Base-by-base conservation (phyloP, 169 alveolate genomes). In the Plasmodium coatneyi region DNA sequence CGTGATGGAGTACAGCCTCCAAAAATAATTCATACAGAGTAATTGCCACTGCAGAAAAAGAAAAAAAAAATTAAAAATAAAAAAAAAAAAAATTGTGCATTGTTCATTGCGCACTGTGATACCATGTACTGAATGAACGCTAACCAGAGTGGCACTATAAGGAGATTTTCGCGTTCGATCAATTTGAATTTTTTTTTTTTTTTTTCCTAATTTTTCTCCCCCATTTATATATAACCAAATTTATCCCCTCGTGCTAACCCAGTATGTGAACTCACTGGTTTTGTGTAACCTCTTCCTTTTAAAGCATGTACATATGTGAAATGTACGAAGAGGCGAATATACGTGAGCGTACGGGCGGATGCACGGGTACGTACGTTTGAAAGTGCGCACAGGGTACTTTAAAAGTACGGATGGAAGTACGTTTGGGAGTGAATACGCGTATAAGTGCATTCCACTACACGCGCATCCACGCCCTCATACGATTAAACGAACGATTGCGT, bases 31-130 rank as follows among this genome's bases (percentile, higher is more conserved):
- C 16, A 5, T 66, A 36, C 76, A 36, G 16, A 66, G 76, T 19
- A 19, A 66, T 66, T 66, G 16, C 16, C 34, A 66, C 4, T 66
- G 36, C n/a, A 66, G 7, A 28, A 28, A 66, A 66, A 22, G 5
- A 25, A 28, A 28, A 66, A 66, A 66, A 66, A 66, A 66, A 66
- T 22, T 0, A 16, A 66, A 66, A 66, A 66, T 22, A 66, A 22
- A 22, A 66, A 66, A 66, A 66, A 66, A 66, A 66, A 66, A 66
- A 22, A 66, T 49, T 49, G 22, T 49, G 60, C 60, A 66, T 66
- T 66, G 76, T 60, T n/a, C 76, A 19, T 60, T 60, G 76, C 22
- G 76, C 76, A 60, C n/a, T 60, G 76, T 60, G 74, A 60, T 25
- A 60, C 60, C 1, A 49, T 49, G 14, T 49, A 16, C 1, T n/a